Evolutionary conservation across 1,139 yeast species (phyloP), one percentile per base, ranked within the genome.

Genomic region (Suhomyces yuchorum): DNA sequence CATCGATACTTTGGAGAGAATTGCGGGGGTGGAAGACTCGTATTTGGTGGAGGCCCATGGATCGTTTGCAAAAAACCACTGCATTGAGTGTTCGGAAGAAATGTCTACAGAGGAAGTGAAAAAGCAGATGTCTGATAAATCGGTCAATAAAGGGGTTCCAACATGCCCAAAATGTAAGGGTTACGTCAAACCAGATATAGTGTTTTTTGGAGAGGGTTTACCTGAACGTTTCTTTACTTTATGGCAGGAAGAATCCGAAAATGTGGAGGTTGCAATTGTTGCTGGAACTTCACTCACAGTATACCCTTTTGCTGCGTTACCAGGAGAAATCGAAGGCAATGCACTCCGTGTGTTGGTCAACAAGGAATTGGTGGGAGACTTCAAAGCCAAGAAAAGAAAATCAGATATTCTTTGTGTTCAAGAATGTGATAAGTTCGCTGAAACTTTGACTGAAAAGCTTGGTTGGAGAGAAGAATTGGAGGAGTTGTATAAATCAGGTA

Each of bases 201-300:
- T 89, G 0, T 92, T 92, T 59, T 92, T 91, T 68, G 98, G 98
- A 1, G 98, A 92, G 65, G 80, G 84, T 0, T 71, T 92, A 19
- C 98, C 98, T 0, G 59, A 57, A 1, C 69, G 71, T 48, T 88
- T 91, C 60, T 91, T 87, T 64, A 80, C 80, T 2, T 55, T 62
- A 30, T 87, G 92, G 85, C 89, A 85, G 3, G 73, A 77, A 15
- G 97, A 90, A 58, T 52, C 69, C 4, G 70, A 69, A 3, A 70
- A 72, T 0, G 78, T 87, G n/a, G 91, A 86, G 54, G 63, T 92
- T 23, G 92, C 90, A 0, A 81, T 92, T 23, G 90, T 93, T 2
- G 97, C 96, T 0, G 99, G 99, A 1, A 91, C 97, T 0, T 88
- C 97, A 0, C 75, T 92, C 40, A 82, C 92, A 0, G 98, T 93